Evolutionary conservation across 345 rosid genomes (phyloP), one percentile per base, ranked within the genome.

Genomic region (Syzygium jambos): DNA sequence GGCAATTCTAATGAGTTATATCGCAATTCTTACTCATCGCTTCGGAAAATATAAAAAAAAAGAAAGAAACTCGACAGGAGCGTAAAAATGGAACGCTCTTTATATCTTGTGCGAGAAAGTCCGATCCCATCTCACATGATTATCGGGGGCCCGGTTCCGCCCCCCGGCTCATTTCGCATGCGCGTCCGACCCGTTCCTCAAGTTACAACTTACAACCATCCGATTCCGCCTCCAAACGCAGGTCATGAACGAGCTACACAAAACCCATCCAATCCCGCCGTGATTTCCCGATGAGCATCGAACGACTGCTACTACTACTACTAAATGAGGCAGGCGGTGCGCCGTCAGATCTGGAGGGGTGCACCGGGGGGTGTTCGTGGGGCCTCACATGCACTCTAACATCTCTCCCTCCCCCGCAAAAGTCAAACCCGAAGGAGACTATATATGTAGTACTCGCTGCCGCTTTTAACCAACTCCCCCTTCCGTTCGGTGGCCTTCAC

Each of bases 41-140:
- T 23, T 57, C 63, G 1, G 63, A 43, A 43, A 43, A 43, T 43
- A 43, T 6, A 38, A 38, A 38, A 38, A 5, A 5, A 43, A 43
- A 6, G 6, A 43, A 6, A 43, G 6, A 43, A 43, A 43, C 46
- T 43, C 46, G 3, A 43, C 7, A 43, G 6, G 46, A 43, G 5
- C 7, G 7, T 43, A 5, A 43, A 43, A 43, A 43, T 43, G 46
- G 1, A 43, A n/a, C 0, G 4, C n/a, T 61, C 34, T 61, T 61
- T 61, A 12, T 63, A 14, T 0, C 10, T 3, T 38, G 16, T 0
- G 2, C 6, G 1, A 27, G 3, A 53, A 29, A 14, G 2, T 7
- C 16, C 34, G 17, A 7, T 9, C 2, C 0, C 7, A 65, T 29
- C 3, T 29, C 2, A 29, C 1, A 15, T 0, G 41, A 0, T 5